Evolutionary conservation across 805 yeast species (phyloP).

Genomic region (Clavispora asparagi): DNA sequence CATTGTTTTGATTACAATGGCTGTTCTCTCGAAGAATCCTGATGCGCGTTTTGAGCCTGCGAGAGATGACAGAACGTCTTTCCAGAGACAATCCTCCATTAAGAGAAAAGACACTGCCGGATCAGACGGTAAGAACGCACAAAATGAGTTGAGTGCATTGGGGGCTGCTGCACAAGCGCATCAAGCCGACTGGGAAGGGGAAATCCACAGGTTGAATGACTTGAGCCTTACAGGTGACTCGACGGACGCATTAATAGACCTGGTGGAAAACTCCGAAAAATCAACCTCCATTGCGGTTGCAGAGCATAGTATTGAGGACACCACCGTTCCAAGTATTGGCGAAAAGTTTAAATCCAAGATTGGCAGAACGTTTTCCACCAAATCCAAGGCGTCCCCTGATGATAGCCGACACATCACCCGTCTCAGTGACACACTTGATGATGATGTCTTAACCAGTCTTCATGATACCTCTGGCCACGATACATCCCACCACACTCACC

Average conservation of each 20-base stretch:
- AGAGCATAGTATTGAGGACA: neutral
- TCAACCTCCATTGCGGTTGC: neutral
- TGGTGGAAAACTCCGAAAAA: neutral
- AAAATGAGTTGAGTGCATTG: slow-evolving; percentile 16
- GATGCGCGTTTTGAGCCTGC: slow-evolving; percentile 87
- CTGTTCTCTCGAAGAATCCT: slow-evolving; percentile 74
- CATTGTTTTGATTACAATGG: slow-evolving; percentile 57
- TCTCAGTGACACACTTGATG: slow-evolving; percentile 10
- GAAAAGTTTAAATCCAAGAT: slow-evolving; percentile 10
- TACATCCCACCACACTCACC: too few species aligned
- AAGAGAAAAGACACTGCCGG: slow-evolving; percentile 28
- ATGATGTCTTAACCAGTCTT: slow-evolving; percentile 1
- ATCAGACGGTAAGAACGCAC: slow-evolving; percentile 6
- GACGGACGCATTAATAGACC: neutral
- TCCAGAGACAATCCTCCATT: slow-evolving; percentile 49
- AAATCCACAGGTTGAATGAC: slow-evolving; percentile 48
- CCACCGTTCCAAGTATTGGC: slow-evolving; percentile 4
- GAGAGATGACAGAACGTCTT: slow-evolving; percentile 86
- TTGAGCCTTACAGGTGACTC: slow-evolving; percentile 4
- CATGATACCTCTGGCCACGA: slow-evolving; percentile 5
- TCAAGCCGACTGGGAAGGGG: slow-evolving; percentile 72
- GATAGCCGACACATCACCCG: slow-evolving; percentile 7
- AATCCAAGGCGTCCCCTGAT: neutral
- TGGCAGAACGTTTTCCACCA: slow-evolving; percentile 4
- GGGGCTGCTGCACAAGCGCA: slow-evolving; percentile 34